A percentile compares a stretch with the other conserved stretches of the same genome.
phyloP scores from a whole-genome alignment of 495 filamentous ascomycete species.

The Bryoglossum gracile region DNA sequence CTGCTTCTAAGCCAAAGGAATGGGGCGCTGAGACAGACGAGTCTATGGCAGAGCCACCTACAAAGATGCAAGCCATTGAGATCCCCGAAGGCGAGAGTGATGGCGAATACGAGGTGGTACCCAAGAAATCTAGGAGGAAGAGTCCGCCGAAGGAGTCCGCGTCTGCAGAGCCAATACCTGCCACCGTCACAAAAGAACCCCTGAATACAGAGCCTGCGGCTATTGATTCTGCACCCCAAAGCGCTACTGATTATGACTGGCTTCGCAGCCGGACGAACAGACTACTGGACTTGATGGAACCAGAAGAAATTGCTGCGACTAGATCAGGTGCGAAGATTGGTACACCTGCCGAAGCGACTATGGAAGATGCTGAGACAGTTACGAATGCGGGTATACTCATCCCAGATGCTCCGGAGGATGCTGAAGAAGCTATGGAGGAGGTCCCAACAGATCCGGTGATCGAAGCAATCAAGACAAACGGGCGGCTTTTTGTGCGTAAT shows the following conservation, averaged over 20 bases:
- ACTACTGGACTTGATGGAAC: conserved; percentile 73
- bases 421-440: conserved; percentile 24
- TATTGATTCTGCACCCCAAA: conserved; percentile 2
- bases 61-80: conserved; percentile 36
- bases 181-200: neutral
- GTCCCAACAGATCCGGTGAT: conserved; percentile 29
- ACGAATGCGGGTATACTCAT: neutral
- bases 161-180: neutral
- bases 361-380: conserved; percentile 4
- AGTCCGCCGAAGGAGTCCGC: conserved; percentile 7
- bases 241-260: conserved; percentile 80
- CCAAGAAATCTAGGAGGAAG: conserved; percentile 33
- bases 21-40: conserved; percentile 56
- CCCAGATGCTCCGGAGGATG: conserved; percentile 9
- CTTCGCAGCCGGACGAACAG: conserved; percentile 87
- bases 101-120: conserved; percentile 58
- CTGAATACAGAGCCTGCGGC: neutral
- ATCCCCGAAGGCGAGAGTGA: conserved; percentile 45
- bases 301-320: conserved; percentile 32
- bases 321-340: neutral
- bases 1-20: conserved; percentile 55
- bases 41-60: conserved; percentile 38
- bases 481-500: conserved; percentile 82
- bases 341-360: neutral
- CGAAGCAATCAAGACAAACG: conserved; percentile 47